Evolutionary conservation across 202 grass and related monocot genomes (phyloP).

Genomic region (Thinopyrum obtusiflorum): DNA sequence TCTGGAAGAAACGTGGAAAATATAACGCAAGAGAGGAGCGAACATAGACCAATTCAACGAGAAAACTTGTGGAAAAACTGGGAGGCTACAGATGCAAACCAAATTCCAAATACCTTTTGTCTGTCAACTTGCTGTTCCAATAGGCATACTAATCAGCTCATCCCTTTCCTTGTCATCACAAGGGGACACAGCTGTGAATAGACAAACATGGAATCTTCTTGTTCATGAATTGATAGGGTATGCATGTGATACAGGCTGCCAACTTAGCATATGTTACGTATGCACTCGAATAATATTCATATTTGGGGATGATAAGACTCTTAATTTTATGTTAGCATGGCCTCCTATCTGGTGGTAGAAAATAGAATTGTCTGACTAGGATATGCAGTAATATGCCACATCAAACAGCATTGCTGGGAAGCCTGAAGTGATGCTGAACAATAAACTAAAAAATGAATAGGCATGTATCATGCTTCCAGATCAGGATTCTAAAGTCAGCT

Average conservation of each 20-base stretch:
- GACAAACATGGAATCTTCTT: neutral
- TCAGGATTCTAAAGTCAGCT: neutral
- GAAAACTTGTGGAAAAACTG: constrained; percentile 33
- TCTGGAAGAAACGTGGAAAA: constrained; percentile 34
- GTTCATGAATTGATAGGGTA: neutral
- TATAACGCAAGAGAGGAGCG: neutral
- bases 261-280: constrained; percentile 1
- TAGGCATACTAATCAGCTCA: constrained; percentile 4
- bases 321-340: neutral
- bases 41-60: constrained; percentile 30
- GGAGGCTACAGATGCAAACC: constrained; percentile 29
- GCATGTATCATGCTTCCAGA: neutral
- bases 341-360: constrained; percentile 3
- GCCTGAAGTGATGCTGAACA: neutral
- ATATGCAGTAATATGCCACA: neutral
- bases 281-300: constrained; percentile 1
- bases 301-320: neutral
- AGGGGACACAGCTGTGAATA: constrained; percentile 17
- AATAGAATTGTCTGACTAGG: constrained; percentile 1
- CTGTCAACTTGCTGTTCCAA: constrained; percentile 28
- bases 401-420: neutral
- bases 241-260: constrained; percentile 5
- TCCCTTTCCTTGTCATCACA: constrained; percentile 21
- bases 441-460: neutral
- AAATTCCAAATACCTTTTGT: constrained; percentile 14